These are phyloP conservation scores for Ophiostoma novo-ulmi DNA, from an alignment of 2,329 filamentous ascomycete genomes.

Conservation along the genomic window DNA sequence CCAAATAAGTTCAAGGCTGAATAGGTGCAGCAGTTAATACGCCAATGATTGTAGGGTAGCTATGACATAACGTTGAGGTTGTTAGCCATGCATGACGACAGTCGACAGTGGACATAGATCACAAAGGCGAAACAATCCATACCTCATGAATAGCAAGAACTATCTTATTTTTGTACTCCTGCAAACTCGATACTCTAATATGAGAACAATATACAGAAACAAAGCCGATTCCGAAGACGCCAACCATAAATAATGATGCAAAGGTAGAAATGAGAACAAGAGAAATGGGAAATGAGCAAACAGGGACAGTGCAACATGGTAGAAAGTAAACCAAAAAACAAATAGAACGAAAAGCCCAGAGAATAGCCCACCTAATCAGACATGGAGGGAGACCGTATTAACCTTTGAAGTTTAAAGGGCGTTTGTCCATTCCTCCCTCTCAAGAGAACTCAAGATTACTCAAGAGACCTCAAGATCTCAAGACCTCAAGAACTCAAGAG, in stretches of 20 bases:
- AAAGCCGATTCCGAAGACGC: slow-evolving; percentile 19
- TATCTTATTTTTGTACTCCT: slow-evolving; percentile 21
- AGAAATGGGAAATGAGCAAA: background rate
- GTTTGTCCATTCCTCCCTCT: too few relatives aligned
- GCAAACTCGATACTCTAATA: slow-evolving; percentile 20
- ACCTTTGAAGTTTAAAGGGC: too few relatives aligned
- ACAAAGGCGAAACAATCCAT: background rate
- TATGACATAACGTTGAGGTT: too few relatives aligned
- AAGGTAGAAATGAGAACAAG: background rate
- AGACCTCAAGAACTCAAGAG: background rate
- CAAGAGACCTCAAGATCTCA: background rate
- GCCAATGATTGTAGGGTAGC: too few relatives aligned
- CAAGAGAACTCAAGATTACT: background rate
- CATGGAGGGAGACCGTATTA: background rate
- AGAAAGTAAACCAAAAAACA: background rate
- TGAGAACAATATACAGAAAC: slow-evolving; percentile 17
- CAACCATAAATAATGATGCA: slow-evolving; percentile 19
- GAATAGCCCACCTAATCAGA: slow-evolving; percentile 20
- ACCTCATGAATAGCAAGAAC: background rate
- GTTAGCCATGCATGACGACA: too few relatives aligned
- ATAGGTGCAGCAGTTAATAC: too few relatives aligned
- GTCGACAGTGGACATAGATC: background rate
- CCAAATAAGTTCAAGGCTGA: too few relatives aligned
- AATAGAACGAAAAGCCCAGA: slow-evolving; percentile 9
- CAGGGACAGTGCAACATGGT: slow-evolving; percentile 9